phyloP scores from a whole-genome alignment of 352 stramenopile genomes.

The Phytophthora pini region DNA sequence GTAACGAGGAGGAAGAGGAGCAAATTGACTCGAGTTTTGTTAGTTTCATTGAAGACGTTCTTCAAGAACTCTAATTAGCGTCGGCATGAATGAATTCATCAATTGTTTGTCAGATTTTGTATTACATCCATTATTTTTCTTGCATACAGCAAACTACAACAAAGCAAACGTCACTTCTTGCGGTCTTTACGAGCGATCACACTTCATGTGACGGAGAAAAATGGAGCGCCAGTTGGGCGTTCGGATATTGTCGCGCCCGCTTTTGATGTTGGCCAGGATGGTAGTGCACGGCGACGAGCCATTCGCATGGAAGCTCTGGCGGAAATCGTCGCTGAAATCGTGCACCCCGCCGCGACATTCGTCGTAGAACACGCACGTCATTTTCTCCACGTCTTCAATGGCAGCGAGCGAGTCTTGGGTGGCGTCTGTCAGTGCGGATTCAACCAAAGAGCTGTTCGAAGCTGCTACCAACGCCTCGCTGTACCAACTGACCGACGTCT shows the following conservation, averaged over 20 bases:
- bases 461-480: conserved; percentile 57
- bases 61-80: conserved; percentile 66
- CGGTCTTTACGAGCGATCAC: conserved; percentile 31
- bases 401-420: conserved; percentile 41
- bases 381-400: conserved; percentile 85
- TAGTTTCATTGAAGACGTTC: conserved; percentile 79
- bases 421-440: conserved; percentile 27
- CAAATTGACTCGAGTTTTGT: conserved; percentile 89
- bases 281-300: conserved; percentile 66
- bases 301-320: conserved; percentile 66
- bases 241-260: conserved; percentile 62
- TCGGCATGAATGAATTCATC: conserved; percentile 29
- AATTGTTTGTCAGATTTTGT: conserved; percentile 23
- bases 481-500: conserved; percentile 52
- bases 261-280: conserved; percentile 66
- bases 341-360: conserved; percentile 78
- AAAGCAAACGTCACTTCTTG: conserved; percentile 8
- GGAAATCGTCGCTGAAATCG: conserved; percentile 72
- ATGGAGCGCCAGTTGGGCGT: conserved; percentile 77
- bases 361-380: conserved; percentile 90
- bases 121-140: conserved; percentile 37
- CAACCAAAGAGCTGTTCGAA: conserved; percentile 40
- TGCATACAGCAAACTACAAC: conserved; percentile 25
- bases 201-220: conserved; percentile 74
- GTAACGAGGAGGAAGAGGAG: conserved; percentile 68